Evolutionary conservation across 176 grass and related monocot species (phyloP).

Genomic region (Olyra latifolia): DNA sequence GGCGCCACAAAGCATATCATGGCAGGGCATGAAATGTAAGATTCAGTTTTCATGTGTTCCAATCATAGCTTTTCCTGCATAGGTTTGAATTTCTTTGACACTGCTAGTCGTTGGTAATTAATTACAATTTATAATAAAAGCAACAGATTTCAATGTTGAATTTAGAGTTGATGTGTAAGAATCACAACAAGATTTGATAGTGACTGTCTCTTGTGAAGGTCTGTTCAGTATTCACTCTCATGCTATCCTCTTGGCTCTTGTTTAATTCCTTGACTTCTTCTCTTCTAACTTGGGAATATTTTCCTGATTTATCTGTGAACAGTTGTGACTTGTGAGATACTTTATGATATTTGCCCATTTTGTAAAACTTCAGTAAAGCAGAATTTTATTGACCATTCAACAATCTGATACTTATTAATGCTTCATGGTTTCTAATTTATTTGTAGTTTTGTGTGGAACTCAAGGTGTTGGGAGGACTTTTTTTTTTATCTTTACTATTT

Average conservation of each 20-base stretch:
- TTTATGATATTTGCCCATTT: not conserved
- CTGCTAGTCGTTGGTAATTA: not conserved
- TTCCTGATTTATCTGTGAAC: not conserved
- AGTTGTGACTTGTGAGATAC: not conserved
- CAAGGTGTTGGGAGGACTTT: not conserved
- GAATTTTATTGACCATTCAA: not conserved
- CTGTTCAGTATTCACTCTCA: slow-evolving; percentile 2
- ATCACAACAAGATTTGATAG: not conserved
- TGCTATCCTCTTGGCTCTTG: not conserved
- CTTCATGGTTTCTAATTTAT: not conserved
- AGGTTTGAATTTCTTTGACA: slow-evolving; percentile 5
- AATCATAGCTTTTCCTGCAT: not conserved
- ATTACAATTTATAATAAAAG: not conserved
- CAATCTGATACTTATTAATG: not conserved
- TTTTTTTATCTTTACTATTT: not conserved
- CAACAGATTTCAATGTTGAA: not conserved
- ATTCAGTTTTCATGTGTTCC: slow-evolving; percentile 19
- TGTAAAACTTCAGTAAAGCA: not conserved
- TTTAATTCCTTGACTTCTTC: slow-evolving; percentile 5
- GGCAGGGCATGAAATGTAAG: slow-evolving; percentile 97
- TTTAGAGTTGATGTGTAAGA: not conserved
- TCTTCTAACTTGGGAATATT: not conserved
- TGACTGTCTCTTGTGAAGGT: not conserved
- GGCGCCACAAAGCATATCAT: slow-evolving; percentile 80
- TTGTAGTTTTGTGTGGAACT: not conserved